A percentile compares a stretch with the other conserved stretches of the same genome.
These are phyloP conservation scores for Hygrophoropsis aurantiaca DNA, from an alignment of 768 basidiomycete genomes.

Conservation along the genomic window DNA sequence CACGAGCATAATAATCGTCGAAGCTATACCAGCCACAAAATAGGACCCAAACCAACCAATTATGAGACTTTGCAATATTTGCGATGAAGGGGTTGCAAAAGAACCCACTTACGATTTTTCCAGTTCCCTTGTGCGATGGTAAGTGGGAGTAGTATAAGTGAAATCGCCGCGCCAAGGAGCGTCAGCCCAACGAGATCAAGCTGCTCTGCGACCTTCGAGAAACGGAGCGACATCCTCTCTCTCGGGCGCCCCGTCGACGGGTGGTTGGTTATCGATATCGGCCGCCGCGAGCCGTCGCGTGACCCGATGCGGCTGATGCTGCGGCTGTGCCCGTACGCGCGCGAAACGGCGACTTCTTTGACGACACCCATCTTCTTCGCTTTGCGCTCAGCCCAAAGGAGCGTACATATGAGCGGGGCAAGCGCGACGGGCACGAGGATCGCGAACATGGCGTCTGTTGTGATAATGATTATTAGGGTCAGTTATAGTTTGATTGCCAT, in stretches of 20 bases:
- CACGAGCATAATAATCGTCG: slow-evolving; percentile 52
- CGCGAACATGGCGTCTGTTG: slow-evolving; percentile 54
- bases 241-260: neutral
- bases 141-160: slow-evolving; percentile 56
- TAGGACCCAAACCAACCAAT: too few relatives aligned
- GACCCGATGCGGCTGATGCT: neutral
- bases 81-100: too few relatives aligned
- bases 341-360: slow-evolving; percentile 1
- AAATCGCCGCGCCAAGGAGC: slow-evolving; percentile 47
- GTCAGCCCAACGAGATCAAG: slow-evolving; percentile 54
- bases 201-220: slow-evolving; percentile 25
- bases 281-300: neutral
- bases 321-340: neutral
- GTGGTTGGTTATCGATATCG: neutral
- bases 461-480: slow-evolving; percentile 2
- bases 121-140: slow-evolving; percentile 45
- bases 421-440: slow-evolving; percentile 53
- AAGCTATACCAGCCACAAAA: slow-evolving; percentile 35
- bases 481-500: too few relatives aligned
- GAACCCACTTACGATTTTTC: slow-evolving; percentile 48
- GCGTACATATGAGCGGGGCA: slow-evolving; percentile 50
- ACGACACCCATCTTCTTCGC: slow-evolving; percentile 39
- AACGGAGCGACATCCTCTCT: slow-evolving; percentile 4
- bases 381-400: slow-evolving; percentile 54
- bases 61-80: too few relatives aligned